Conservation (phyloP, 148 eudicot genomes). For the Chenopodium suecicum region DNA sequence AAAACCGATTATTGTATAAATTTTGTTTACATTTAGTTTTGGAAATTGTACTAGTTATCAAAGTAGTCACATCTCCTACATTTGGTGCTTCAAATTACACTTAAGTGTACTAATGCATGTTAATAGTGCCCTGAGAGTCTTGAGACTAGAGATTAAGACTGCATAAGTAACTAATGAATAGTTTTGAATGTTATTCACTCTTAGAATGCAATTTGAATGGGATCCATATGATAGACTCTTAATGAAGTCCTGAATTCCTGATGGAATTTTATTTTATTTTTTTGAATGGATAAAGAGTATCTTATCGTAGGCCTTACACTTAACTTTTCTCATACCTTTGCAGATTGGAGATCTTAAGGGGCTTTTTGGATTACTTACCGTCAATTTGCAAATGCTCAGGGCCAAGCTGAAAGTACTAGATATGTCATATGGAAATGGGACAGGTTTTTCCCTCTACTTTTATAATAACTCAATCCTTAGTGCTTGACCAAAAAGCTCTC, state of each 20-base stretch:
- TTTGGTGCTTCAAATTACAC: background rate
- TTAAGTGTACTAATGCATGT: background rate
- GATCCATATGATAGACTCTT: background rate
- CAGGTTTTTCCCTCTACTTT: constrained; percentile 42
- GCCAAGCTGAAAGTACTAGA: constrained; percentile 82
- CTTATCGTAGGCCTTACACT: background rate
- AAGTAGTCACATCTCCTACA: background rate
- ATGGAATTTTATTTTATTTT: background rate
- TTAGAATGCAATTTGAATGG: background rate
- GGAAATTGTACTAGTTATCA: background rate
- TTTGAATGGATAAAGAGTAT: background rate
- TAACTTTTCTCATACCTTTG: background rate
- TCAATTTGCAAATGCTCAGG: constrained; percentile 71
- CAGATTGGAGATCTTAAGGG: constrained; percentile 96
- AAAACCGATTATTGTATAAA: background rate
- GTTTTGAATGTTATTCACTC: background rate
- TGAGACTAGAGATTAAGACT: background rate
- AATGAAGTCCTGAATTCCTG: background rate
- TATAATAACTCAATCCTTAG: background rate
- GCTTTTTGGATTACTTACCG: constrained; percentile 67
- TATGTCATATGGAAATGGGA: constrained; percentile 67
- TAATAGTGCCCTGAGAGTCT: background rate
- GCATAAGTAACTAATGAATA: background rate
- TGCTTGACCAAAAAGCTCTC: background rate
- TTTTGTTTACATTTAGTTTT: background rate